phyloP scores from a whole-genome alignment of 495 filamentous ascomycete species.

The Aspergillus nanangensis region DNA sequence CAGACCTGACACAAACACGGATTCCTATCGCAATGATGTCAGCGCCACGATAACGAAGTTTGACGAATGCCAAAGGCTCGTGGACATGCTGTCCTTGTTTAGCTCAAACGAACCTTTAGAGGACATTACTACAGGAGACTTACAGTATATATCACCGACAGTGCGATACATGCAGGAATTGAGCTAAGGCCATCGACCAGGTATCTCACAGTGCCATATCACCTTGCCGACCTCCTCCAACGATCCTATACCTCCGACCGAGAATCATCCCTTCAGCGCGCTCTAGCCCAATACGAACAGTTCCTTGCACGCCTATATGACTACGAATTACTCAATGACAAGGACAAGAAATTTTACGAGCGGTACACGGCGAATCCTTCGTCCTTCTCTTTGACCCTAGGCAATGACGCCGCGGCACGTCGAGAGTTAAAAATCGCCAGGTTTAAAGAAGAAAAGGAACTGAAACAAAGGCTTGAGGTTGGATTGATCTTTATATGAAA shows the following conservation, averaged over 20 bases:
- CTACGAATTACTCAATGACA: constrained; percentile 65
- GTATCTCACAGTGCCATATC: constrained; percentile 65
- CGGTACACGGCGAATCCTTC: constrained; percentile 61
- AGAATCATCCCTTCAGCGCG: constrained; percentile 54
- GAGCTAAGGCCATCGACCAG: constrained; percentile 32
- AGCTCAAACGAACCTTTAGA: constrained; percentile 87
- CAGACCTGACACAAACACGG: constrained; percentile 47
- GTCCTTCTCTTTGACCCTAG: constrained; percentile 63
- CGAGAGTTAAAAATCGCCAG: constrained; percentile 80
- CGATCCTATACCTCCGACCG: constrained; percentile 54
- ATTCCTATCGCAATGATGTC: constrained; percentile 64
- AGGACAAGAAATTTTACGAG: constrained; percentile 68
- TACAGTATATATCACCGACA: constrained; percentile 55
- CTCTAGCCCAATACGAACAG: constrained; percentile 66
- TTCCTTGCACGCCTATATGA: constrained; percentile 72
- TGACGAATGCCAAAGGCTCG: constrained; percentile 65
- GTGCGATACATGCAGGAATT: constrained; percentile 20
- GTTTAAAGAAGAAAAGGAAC: constrained; percentile 79
- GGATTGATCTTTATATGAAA: constrained; percentile 3
- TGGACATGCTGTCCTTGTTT: constrained; percentile 71
- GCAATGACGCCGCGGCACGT: constrained; percentile 65
- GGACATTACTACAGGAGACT: constrained; percentile 76
- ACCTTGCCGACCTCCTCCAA: constrained; percentile 63
- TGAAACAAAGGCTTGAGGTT: constrained; percentile 80
- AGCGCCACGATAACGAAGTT: constrained; percentile 62